Percentiles rank a stretch among this genome's conserved stretches.
Evolutionary conservation across 768 basidiomycete species (phyloP).

Genomic region (Suillus sp.): DNA sequence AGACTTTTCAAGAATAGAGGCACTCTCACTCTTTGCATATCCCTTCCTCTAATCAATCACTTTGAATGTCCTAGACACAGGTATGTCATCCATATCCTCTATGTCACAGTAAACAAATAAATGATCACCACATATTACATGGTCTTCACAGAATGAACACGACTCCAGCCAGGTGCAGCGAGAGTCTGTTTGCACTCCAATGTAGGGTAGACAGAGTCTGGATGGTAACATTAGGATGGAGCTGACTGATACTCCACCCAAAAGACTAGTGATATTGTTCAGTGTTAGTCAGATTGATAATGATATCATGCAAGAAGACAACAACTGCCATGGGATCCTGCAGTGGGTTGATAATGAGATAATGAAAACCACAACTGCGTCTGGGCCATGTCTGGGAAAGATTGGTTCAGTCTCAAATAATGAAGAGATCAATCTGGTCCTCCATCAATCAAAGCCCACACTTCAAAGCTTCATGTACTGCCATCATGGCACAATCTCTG

Average conservation of each 20-base stretch:
- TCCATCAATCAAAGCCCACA: background rate
- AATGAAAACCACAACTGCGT: background rate
- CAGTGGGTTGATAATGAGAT: background rate
- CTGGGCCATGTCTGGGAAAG: background rate
- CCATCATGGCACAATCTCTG: too few relatives aligned
- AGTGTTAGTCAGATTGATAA: background rate
- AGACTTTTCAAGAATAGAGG: too few relatives aligned
- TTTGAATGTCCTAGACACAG: too few relatives aligned
- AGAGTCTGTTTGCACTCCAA: too few relatives aligned
- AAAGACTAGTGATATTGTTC: background rate
- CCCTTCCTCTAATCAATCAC: too few relatives aligned
- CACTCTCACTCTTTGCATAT: too few relatives aligned
- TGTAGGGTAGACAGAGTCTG: background rate
- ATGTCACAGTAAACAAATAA: too few relatives aligned
- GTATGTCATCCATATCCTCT: too few relatives aligned
- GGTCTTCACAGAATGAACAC: background rate
- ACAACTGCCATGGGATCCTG: background rate
- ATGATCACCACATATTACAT: background rate
- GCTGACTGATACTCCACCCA: background rate
- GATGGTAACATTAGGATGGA: too few relatives aligned
- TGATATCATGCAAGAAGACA: background rate
- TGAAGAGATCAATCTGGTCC: background rate
- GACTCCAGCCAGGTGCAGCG: too few relatives aligned
- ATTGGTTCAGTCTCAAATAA: background rate
- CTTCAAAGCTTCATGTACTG: background rate